Conservation (phyloP, 2,329 filamentous ascomycete genomes). For the Metarhizium brunneum region DNA sequence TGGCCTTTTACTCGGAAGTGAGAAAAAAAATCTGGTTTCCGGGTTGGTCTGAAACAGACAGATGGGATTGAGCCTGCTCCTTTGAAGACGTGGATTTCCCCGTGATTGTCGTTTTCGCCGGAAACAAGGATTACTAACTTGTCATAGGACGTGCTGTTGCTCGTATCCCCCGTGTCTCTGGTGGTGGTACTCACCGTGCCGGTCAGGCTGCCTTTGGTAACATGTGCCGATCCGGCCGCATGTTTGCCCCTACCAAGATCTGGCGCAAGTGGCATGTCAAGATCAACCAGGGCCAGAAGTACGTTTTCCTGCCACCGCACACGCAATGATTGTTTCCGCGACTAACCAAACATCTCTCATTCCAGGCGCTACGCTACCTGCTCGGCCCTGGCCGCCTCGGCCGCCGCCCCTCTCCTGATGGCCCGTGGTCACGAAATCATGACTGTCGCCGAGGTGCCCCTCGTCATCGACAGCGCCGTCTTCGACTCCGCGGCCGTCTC, state of each 20-base stretch:
- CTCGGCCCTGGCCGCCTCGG: conserved; percentile 94
- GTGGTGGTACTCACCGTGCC: conserved; percentile 99
- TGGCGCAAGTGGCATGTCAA: conserved; percentile 99
- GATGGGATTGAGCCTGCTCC: neutral
- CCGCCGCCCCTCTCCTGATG: conserved; percentile 86
- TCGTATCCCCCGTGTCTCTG: conserved; percentile 99
- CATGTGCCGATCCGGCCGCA: conserved; percentile 99
- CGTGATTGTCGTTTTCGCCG: neutral
- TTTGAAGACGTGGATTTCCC: neutral
- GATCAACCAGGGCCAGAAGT: conserved; percentile 99
- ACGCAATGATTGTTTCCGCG: neutral
- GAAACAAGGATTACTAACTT: neutral
- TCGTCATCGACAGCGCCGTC: conserved; percentile 85
- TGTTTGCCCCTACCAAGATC: conserved; percentile 99
- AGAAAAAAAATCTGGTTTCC: neutral
- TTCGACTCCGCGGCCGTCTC: conserved; percentile 71
- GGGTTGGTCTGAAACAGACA: neutral
- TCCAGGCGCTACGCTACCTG: conserved; percentile 88
- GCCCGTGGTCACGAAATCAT: conserved; percentile 95
- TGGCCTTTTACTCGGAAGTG: neutral
- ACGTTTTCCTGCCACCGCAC: conserved; percentile 22
- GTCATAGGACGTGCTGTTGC: conserved; percentile 89
- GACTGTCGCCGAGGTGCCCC: conserved; percentile 88
- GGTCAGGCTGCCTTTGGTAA: conserved; percentile 99
- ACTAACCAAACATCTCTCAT: conserved; percentile 15